A percentile compares a stretch with the other conserved stretches of the same genome.
These are phyloP conservation scores for Scalesia atractyloides DNA, from an alignment of 129 eudicot species.

Conservation along the genomic window DNA sequence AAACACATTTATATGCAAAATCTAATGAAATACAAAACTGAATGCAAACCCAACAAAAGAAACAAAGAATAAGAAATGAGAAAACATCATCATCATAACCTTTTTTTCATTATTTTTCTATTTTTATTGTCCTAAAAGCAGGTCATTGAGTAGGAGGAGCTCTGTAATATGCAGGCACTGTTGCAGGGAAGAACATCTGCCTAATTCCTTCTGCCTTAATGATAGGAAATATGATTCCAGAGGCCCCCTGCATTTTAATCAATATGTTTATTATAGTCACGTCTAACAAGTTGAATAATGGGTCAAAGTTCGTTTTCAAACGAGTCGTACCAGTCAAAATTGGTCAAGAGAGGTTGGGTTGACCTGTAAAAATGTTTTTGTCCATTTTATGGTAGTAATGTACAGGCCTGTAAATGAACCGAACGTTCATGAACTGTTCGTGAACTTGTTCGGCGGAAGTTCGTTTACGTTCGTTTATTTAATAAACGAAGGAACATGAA, in stretches of 20 bases:
- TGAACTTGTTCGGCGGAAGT: too few relatives aligned
- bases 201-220: constrained; percentile 89
- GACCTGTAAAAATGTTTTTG: background rate
- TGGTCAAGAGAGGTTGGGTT: background rate
- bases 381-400: background rate
- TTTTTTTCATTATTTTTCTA: background rate
- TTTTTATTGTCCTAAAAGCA: background rate
- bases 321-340: background rate
- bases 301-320: background rate
- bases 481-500: too few relatives aligned
- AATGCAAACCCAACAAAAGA: background rate
- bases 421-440: too few relatives aligned
- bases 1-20: too few relatives aligned
- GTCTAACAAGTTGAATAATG: background rate
- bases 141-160: constrained; percentile 44
- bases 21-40: too few relatives aligned
- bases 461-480: too few relatives aligned
- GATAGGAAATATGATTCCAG: constrained; percentile 79
- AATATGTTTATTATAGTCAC: background rate
- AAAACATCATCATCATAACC: background rate
- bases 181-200: constrained; percentile 91
- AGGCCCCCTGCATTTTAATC: constrained; percentile 58
- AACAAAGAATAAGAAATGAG: background rate
- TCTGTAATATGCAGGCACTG: constrained; percentile 82
- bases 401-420: too few relatives aligned